phyloP scores from a whole-genome alignment of 441 rosid species.

The Sinapis alba region DNA sequence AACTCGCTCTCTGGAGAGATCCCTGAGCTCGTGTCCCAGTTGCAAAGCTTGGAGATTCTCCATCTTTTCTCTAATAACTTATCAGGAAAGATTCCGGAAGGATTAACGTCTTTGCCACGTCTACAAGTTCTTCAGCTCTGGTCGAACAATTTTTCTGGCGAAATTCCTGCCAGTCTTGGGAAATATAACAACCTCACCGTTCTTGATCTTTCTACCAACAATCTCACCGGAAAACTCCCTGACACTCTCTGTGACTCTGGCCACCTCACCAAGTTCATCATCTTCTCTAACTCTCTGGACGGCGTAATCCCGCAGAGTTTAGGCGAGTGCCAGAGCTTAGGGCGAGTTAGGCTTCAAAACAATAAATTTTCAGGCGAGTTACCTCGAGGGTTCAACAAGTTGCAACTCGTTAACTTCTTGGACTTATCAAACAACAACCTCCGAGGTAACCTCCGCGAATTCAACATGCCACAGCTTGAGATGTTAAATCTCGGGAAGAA shows the following conservation, averaged over 20 bases:
- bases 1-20: conserved; percentile 75
- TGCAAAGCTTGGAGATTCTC: conserved; percentile 71
- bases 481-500: conserved; percentile 75
- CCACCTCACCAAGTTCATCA: conserved; percentile 73
- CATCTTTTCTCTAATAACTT: conserved; percentile 87
- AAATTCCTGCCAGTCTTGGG: conserved; percentile 69
- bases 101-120: conserved; percentile 63
- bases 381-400: conserved; percentile 52
- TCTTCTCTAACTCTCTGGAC: conserved; percentile 69
- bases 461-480: conserved; percentile 62
- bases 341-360: conserved; percentile 72
- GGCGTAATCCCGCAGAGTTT: conserved; percentile 60
- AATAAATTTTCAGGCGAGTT: conserved; percentile 66
- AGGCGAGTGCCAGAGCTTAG: conserved; percentile 60
- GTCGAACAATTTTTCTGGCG: conserved; percentile 71
- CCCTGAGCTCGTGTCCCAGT: conserved; percentile 53
- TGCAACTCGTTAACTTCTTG: conserved; percentile 72
- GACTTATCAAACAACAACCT: conserved; percentile 77
- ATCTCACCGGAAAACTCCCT: conserved; percentile 70
- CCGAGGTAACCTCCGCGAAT: conserved; percentile 52
- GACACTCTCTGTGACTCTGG: conserved; percentile 67
- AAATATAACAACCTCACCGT: conserved; percentile 65
- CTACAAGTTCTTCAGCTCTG: conserved; percentile 88
- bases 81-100: conserved; percentile 60
- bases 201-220: conserved; percentile 82